Base-by-base conservation (phyloP, 2,329 filamentous ascomycete genomes). In the Xylariaceae sp. region DNA sequence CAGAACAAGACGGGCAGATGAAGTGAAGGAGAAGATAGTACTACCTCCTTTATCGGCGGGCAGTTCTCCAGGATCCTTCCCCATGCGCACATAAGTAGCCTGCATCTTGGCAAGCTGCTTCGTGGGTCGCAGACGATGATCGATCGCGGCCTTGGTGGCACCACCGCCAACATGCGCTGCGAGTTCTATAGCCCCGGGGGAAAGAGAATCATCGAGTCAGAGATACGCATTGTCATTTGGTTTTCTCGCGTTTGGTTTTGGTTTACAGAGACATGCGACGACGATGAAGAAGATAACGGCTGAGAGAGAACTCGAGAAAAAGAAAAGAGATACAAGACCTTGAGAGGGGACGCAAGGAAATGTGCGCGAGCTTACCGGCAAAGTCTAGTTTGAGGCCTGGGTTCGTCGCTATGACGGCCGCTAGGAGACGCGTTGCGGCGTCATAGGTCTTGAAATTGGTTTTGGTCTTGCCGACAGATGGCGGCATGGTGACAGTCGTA, bases 361-460 rank as follows among this genome's bases (percentile, higher is more conserved):
- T 13, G 10, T 30, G 6, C 9, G 35, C 45, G 18, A 3, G 66
- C 82, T 75, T 78, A 88, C 85, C 83, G 67, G 80, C 82, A 71
- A 82, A 86, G 69, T 87, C 83, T 56, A 86, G 79, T 62, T 80
- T 83, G 0, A 82, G 67, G 0, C 75, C 74, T 0, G 80, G 7
- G 23, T 51, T 78, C 2, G 83, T 82, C 0, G 84, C 85, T 0
- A 88, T 73, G 23, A 87, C 80, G 4, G 85, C 84, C 1, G 83
- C 80, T 2, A 87, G 75, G 41, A 88, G 79, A 51, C 85, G 83
- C 17, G 80, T 78, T 64, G 84, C 82, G 0, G 81, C 77, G 70
- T 87, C 84, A 68, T 84, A 85, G 1, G 76, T 78, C 62, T 80
- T 82, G 74, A 86, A 87, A 65, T 84, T 86, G 11, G 81, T 77